Percentiles rank a stretch among this genome's conserved stretches.
These are phyloP conservation scores for Syzygium aromaticum DNA, from an alignment of 345 rosid genomes.

Conservation along the genomic window DNA sequence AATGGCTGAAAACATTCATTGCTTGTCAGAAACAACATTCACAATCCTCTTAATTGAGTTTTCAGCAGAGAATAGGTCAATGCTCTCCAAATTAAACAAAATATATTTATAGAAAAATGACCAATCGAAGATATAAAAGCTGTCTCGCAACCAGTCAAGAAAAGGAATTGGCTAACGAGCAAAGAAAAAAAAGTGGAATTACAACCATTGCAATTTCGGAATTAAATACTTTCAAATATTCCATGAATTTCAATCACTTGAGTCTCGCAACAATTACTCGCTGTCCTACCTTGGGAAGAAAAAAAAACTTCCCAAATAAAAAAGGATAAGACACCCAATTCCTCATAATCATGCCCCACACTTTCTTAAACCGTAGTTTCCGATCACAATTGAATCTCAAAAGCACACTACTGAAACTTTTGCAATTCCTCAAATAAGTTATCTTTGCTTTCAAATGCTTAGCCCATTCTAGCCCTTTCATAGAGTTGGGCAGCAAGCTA, in stretches of 20 bases:
- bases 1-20: slow-evolving; percentile 55
- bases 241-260: background rate
- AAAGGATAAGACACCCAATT: background rate
- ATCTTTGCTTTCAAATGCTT: background rate
- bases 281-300: background rate
- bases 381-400: background rate
- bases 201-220: background rate
- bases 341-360: background rate
- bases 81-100: background rate
- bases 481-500: background rate
- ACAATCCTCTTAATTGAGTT: background rate
- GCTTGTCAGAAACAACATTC: background rate
- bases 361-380: background rate
- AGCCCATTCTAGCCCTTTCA: background rate
- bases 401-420: background rate
- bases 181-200: background rate
- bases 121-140: background rate
- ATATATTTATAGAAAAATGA: background rate
- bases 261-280: background rate
- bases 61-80: background rate
- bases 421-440: background rate
- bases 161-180: background rate
- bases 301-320: background rate
- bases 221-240: background rate
- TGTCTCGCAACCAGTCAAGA: background rate